These are phyloP conservation scores for Chlorencoelia australis DNA, from an alignment of 2,329 filamentous ascomycete species.

Conservation along the genomic window DNA sequence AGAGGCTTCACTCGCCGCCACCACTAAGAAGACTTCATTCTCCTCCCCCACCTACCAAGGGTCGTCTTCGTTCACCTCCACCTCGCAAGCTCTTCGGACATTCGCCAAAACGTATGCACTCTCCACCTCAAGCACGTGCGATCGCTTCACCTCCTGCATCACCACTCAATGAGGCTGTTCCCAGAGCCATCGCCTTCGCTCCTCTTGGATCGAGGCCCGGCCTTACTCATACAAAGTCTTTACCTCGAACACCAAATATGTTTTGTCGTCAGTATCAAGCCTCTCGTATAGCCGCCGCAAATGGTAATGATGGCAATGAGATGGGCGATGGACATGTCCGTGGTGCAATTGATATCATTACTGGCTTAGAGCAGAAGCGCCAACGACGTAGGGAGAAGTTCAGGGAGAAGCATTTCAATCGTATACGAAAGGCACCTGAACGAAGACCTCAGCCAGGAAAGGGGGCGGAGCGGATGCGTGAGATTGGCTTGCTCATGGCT, in stretches of 20 bases:
- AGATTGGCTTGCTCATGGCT: conserved; percentile 81
- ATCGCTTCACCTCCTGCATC: conserved; percentile 39
- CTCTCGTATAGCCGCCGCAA: conserved; percentile 34
- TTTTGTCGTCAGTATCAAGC: conserved; percentile 42
- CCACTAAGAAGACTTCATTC: conserved; percentile 29
- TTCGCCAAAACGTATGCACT: conserved; percentile 45
- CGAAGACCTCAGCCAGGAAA: conserved; percentile 60
- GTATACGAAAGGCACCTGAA: conserved; percentile 59
- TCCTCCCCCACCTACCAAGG: conserved; percentile 27
- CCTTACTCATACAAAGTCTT: conserved; percentile 70
- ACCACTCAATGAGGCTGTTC: conserved; percentile 31
- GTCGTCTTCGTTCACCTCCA: conserved; percentile 28
- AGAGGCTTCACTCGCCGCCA: conserved; percentile 29
- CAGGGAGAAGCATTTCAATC: conserved; percentile 79
- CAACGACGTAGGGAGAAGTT: conserved; percentile 90
- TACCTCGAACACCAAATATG: conserved; percentile 68
- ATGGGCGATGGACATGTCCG: conserved; percentile 57
- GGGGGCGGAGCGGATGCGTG: conserved; percentile 86
- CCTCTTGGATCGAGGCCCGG: conserved; percentile 50
- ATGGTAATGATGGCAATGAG: conserved; percentile 29
- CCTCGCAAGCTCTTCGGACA: conserved; percentile 27
- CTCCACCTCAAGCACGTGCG: conserved; percentile 52
- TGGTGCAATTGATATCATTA: conserved; percentile 95
- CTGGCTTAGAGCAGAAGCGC: conserved; percentile 88
- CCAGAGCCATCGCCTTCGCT: conserved; percentile 34